Conservation (phyloP, 768 basidiomycete genomes). For the Kwoniella pini region DNA sequence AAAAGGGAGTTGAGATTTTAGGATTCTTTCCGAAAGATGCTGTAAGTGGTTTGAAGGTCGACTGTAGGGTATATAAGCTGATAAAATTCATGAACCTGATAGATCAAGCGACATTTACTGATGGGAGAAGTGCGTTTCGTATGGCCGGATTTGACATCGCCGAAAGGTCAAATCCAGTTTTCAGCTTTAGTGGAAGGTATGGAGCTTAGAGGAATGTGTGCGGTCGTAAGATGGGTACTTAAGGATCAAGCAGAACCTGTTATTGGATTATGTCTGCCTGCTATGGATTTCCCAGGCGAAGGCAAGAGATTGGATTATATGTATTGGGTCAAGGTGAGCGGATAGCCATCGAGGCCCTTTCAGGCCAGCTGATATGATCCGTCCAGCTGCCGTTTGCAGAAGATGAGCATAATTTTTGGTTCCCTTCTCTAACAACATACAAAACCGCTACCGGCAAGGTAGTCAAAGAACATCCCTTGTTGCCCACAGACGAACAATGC, state of each 20-base stretch:
- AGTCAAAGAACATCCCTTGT: constrained; percentile 64
- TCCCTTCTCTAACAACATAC: constrained; percentile 74
- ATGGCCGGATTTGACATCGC: constrained; percentile 69
- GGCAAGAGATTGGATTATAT: constrained; percentile 66
- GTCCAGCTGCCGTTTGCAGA: constrained; percentile 90
- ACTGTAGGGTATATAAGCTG: background rate
- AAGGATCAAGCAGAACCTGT: constrained; percentile 75
- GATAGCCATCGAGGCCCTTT: constrained; percentile 25
- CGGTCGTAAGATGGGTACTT: constrained; percentile 79
- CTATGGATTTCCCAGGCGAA: constrained; percentile 59
- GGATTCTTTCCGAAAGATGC: constrained; percentile 73
- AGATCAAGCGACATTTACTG: constrained; percentile 79
- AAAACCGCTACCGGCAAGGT: constrained; percentile 73
- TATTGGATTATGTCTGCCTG: constrained; percentile 75
- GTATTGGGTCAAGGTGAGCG: constrained; percentile 79
- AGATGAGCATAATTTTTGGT: constrained; percentile 82
- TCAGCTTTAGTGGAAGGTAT: constrained; percentile 86
- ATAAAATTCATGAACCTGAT: background rate
- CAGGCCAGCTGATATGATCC: background rate
- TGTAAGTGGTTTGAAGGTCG: constrained; percentile 57
- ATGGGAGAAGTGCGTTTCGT: constrained; percentile 86
- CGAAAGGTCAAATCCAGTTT: constrained; percentile 76
- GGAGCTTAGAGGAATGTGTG: constrained; percentile 66
- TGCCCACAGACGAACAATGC: constrained; percentile 52
- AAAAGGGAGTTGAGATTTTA: constrained; percentile 82